phyloP scores from a whole-genome alignment of 805 yeast species.

The Candida germanica region DNA sequence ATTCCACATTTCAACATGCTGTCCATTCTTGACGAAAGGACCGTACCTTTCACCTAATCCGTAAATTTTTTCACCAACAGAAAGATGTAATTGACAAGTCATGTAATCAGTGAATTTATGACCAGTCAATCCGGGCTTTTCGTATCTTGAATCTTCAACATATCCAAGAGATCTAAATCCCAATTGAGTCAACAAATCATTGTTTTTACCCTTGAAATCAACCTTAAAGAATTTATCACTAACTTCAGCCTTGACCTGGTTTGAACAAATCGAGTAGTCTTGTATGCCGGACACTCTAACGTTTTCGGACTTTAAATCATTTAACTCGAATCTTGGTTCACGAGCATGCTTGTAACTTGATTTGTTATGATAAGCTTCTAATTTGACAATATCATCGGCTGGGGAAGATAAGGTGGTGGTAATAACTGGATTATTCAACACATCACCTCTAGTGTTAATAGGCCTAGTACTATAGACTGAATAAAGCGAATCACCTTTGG shows the following conservation, averaged over 20 bases:
- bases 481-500: slow-evolving; percentile 14
- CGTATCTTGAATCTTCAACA: slow-evolving; percentile 25
- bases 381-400: slow-evolving; percentile 22
- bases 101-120: slow-evolving; percentile 18
- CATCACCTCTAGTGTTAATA: slow-evolving; percentile 19
- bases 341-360: slow-evolving; percentile 15
- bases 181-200: slow-evolving; percentile 24
- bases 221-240: slow-evolving; percentile 17
- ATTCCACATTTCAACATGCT: slow-evolving; percentile 35
- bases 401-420: slow-evolving; percentile 25
- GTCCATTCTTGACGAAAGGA: slow-evolving; percentile 34
- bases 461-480: slow-evolving; percentile 20
- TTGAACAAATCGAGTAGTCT: neutral
- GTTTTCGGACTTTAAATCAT: too few relatives aligned
- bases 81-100: slow-evolving; percentile 30
- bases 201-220: slow-evolving; percentile 16
- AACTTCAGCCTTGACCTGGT: slow-evolving; percentile 3
- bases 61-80: slow-evolving; percentile 33
- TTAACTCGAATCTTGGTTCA: slow-evolving; percentile 23
- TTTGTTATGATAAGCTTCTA: slow-evolving; percentile 28
- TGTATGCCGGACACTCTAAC: slow-evolving; percentile 11
- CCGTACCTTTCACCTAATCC: slow-evolving; percentile 39
- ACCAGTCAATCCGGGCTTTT: slow-evolving; percentile 10
- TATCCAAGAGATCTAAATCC: slow-evolving; percentile 33
- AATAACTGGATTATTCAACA: slow-evolving; percentile 24